phyloP scores from a whole-genome alignment of 768 basidiomycete genomes.

The Psilocybe azurescens region DNA sequence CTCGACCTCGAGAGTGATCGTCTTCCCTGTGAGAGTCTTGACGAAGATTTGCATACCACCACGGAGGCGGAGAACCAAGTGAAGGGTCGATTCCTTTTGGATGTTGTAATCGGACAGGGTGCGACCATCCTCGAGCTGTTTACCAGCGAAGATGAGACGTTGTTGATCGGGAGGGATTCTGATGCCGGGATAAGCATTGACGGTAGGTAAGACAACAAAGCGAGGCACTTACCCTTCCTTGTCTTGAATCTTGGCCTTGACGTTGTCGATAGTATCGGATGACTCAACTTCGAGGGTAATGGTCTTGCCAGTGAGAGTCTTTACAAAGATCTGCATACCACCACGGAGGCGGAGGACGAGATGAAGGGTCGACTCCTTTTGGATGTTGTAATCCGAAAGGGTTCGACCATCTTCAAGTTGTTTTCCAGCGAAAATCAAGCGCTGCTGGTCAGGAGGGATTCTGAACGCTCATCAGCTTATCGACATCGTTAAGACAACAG shows the following conservation, averaged over 20 bases:
- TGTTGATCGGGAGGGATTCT: conserved; percentile 89
- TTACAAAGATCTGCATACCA: conserved; percentile 87
- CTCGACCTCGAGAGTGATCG: conserved; percentile 90
- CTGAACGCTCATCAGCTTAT: conserved; percentile 33
- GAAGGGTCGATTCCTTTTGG: conserved; percentile 95
- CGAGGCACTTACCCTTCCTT: conserved; percentile 62
- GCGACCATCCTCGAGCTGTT: conserved; percentile 94
- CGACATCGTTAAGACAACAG: not conserved
- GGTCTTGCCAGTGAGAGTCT: conserved; percentile 89
- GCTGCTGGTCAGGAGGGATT: conserved; percentile 81
- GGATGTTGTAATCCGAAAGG: conserved; percentile 71
- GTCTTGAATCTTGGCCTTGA: conserved; percentile 85
- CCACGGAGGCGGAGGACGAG: conserved; percentile 54
- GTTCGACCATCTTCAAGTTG: conserved; percentile 86
- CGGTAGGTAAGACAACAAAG: not conserved
- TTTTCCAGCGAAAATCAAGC: conserved; percentile 83
- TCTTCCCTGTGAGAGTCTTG: conserved; percentile 87
- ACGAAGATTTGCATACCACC: conserved; percentile 91
- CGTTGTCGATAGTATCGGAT: conserved; percentile 78
- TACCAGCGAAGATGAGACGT: conserved; percentile 95
- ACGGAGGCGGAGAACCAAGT: conserved; percentile 88
- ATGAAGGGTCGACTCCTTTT: conserved; percentile 66
- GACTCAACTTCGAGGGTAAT: conserved; percentile 89
- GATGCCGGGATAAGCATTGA: conserved; percentile 8
- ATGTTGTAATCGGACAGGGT: conserved; percentile 92